A percentile compares a stretch with the other conserved stretches of the same genome.
These are phyloP conservation scores for Leptographium wingfieldii DNA, from an alignment of 2,329 filamentous ascomycete species.

Conservation along the genomic window DNA sequence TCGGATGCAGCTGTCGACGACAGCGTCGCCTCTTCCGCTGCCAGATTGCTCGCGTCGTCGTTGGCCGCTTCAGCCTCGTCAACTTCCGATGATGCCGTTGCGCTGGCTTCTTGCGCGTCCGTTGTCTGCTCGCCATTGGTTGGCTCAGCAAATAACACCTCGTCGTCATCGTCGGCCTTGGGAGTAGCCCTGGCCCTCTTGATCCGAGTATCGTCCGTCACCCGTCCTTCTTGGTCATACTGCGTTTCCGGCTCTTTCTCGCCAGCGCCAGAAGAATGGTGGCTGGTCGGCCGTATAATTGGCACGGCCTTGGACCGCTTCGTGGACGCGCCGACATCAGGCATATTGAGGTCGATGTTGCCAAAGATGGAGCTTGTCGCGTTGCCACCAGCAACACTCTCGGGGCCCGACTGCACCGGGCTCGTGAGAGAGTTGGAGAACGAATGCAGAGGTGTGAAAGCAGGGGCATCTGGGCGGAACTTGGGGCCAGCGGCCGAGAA, in stretches of 20 bases:
- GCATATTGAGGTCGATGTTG: slow-evolving; percentile 49
- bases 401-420: slow-evolving; percentile 29
- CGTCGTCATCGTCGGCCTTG: slow-evolving; percentile 55
- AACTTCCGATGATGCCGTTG: not conserved
- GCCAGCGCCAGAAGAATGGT: slow-evolving; percentile 15
- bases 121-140: slow-evolving; percentile 6
- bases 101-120: not conserved
- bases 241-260: slow-evolving; percentile 16
- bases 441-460: slow-evolving; percentile 53
- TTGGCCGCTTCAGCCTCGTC: slow-evolving; percentile 16
- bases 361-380: slow-evolving; percentile 50
- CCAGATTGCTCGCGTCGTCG: slow-evolving; percentile 21
- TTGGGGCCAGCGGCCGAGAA: slow-evolving; percentile 54
- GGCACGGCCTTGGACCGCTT: slow-evolving; percentile 76
- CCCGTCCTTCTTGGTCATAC: slow-evolving; percentile 47
- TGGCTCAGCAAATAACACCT: slow-evolving; percentile 60
- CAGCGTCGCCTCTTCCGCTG: slow-evolving; percentile 36
- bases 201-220: slow-evolving; percentile 53
- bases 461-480: slow-evolving; percentile 65
- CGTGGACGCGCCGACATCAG: slow-evolving; percentile 49
- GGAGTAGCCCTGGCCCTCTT: slow-evolving; percentile 67
- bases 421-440: slow-evolving; percentile 36
- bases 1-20: slow-evolving; percentile 42
- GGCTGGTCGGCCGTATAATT: slow-evolving; percentile 55
- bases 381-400: slow-evolving; percentile 22